Base-by-base conservation (phyloP, 139 green algal genomes). In the Micractinium conductrix region DNA sequence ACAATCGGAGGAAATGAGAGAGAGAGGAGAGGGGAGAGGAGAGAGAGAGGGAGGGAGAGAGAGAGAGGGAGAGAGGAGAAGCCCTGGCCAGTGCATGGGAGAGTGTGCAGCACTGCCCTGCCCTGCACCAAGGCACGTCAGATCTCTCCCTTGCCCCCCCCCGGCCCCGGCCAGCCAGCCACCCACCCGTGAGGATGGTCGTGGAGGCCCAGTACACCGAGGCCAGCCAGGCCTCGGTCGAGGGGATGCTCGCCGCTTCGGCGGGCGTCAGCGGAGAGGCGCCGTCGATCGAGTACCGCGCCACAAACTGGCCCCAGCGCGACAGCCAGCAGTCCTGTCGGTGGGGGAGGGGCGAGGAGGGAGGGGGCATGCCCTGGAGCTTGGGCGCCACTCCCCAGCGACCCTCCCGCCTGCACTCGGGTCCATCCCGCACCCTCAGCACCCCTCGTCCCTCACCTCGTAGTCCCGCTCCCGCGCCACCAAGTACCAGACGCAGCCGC, bases 401-500 rank as follows among this genome's bases (percentile, higher is more conserved):
- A 62, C 53, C 53, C 53, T 62, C 19, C 53, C 26, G 53, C 53
- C 53, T 62, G 53, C 53, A 19, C 53, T 10, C 12, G 12, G 12
- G 12, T 24, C 12, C 16, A 16, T 16, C 48, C 48, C 12, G 48
- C 16, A 58, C 48, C 48, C 12, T 58, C 16, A 58, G 16, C 12
- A 58, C 48, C 55, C 16, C 55, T n/a, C 8, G 55, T 65, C 26
- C 62, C 69, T 8, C 69, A 75, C 69, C 33, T 67, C 33, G 17
- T 48, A 67, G 45, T n/a, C 74, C 2, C 21, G 7, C 74, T 80
- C 74, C 19, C 74, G 74, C n/a, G 74, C 74, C 45, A 45, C 37
- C 8, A 80, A 67, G 74, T 48, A 80, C 33, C 53, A 80, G 42
- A 65, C 7, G 74, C 74, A 80, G 74, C 74, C 74, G 74, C 74